Base-by-base conservation (phyloP, 1,284 basidiomycete genomes). In the Tylopilus orsonianus region DNA sequence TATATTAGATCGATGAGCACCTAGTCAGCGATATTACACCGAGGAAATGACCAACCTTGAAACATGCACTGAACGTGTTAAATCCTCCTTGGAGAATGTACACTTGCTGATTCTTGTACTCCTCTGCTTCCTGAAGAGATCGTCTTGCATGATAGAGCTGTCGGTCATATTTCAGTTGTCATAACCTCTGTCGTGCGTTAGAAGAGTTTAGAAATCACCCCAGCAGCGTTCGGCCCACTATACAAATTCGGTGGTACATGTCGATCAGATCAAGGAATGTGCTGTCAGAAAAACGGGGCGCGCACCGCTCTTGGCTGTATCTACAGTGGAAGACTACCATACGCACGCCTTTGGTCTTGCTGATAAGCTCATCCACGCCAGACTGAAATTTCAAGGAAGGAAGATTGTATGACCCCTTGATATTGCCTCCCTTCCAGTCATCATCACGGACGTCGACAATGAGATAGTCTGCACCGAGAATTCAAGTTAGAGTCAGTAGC, bases 401-500 rank as follows among this genome's bases (percentile, higher is more conserved):
- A 30, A 75, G 64, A 58, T 87, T 80, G 49, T 78, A 62, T 40
- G 79, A 74, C 50, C 77, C 74, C 55, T 76, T 78, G 62, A 91
- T 88, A 63, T 91, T 85, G 26, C 88, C 88, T 54, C 89, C 89
- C 16, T 64, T 70, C 64, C 75, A 86, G 57, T 91, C 88, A 50
- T 83, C 79, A 62, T 90, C 88, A 14, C 88, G 81, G 27, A 91
- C 88, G 63, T 91, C 88, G 33, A 91, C 75, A 34, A 91, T 75
- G 32, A 84, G 67, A 61, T 83, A 90, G 62, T 90, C 86, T 65
- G 37, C 27, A 26, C 3, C 20, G 18, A 32, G 45, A 8, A 8
- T 14, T 4, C 35, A 12, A 30, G 30, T 53, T 26, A 42, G 10
- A 30, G 30, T 53, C 23, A 42, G 41, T 19, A 4, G 29, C 7